Base-by-base conservation (phyloP, 768 basidiomycete species). In the Dioszegia crocea region DNA sequence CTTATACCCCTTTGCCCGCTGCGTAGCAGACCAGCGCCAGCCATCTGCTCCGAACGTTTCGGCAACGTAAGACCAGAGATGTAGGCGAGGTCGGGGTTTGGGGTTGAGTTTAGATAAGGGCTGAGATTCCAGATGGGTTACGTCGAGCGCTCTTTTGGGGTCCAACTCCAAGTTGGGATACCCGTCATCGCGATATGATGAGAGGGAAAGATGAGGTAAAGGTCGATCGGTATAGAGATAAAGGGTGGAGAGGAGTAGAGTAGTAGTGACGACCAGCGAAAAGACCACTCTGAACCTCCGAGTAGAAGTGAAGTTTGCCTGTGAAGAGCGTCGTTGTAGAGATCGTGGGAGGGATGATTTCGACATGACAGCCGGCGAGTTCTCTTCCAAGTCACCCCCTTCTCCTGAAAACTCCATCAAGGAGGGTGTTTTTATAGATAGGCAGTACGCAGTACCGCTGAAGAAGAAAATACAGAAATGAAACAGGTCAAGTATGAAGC, bases 1-100 rank as follows among this genome's bases (percentile, higher is more conserved):
- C 27, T 48, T 56, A 11, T 56, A 45, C 10, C 44, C 54, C 27
- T 44, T 21, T 14, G n/a, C 29, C 44, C 36, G 36, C 17, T 53
- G 36, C 10, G 29, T 39, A 4, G 14, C 36, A 9, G 40, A 23
- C 51, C 51, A 53, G 5, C 14, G n/a, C 51, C 51, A 53, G 3
- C 19, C 51, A 40, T 53, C 38, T 27, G 24, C 24, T 11, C 39
- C 38, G 10, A 27, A 36, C 38, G 11, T 27, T 12, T 26, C 51
- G 39, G 31, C 8, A 2, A 53, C 38, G 24, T 40, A 53, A 2
- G 51, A 39, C 51, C 51, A 53, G 19, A 53, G 26, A 10, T 26
- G 12, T 11, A 3, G n/a, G n/a, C n/a, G n/a, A n/a, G n/a, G n/a
- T n/a, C n/a, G n/a, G n/a, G n/a, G n/a, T n/a, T n/a, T n/a, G n/a